A percentile compares a stretch with the other conserved stretches of the same genome.
Evolutionary conservation across 805 yeast species (phyloP).

Genomic region (Wickerhamomyces xylosicus): DNA sequence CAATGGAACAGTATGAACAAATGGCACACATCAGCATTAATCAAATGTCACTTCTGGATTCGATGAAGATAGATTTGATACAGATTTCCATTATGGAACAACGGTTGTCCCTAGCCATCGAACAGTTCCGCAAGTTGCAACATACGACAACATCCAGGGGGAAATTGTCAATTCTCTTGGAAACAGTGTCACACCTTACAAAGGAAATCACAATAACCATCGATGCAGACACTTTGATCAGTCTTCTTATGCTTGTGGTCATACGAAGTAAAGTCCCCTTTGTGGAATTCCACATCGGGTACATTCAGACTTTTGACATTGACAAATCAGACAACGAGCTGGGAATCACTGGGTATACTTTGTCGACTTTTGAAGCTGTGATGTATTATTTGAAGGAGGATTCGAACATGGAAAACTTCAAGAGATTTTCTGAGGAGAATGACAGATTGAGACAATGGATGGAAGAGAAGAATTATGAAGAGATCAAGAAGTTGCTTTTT

Average conservation of each 20-base stretch:
- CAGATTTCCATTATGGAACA: conserved; percentile 25
- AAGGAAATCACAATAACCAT: conserved; percentile 25
- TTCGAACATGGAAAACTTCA: conserved; percentile 27
- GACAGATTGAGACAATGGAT: conserved; percentile 43
- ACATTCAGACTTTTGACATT: conserved; percentile 50
- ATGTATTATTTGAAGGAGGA: conserved; percentile 44
- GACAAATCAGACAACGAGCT: conserved; percentile 27
- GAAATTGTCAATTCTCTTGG: conserved; percentile 38
- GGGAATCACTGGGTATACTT: conserved; percentile 66
- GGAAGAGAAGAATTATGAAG: conserved; percentile 20
- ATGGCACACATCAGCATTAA: conserved; percentile 24
- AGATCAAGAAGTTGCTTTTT: conserved; percentile 17
- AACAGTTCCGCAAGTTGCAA: conserved; percentile 36
- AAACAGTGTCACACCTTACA: conserved; percentile 44
- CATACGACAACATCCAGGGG: conserved; percentile 35
- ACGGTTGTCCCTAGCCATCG: conserved; percentile 40
- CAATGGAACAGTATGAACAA: conserved; percentile 11
- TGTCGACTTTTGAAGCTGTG: conserved; percentile 81
- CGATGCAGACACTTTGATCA: conserved; percentile 77
- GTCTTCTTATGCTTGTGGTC: conserved; percentile 62
- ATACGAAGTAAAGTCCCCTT: conserved; percentile 48
- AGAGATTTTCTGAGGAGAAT: conserved; percentile 35
- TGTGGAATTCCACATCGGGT: conserved; percentile 53
- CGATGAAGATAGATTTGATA: conserved; percentile 18
- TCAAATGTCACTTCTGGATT: conserved; percentile 31